Evolutionary conservation across 2,329 filamentous ascomycete species (phyloP).

Genomic region (Elsinoe necatrix): DNA sequence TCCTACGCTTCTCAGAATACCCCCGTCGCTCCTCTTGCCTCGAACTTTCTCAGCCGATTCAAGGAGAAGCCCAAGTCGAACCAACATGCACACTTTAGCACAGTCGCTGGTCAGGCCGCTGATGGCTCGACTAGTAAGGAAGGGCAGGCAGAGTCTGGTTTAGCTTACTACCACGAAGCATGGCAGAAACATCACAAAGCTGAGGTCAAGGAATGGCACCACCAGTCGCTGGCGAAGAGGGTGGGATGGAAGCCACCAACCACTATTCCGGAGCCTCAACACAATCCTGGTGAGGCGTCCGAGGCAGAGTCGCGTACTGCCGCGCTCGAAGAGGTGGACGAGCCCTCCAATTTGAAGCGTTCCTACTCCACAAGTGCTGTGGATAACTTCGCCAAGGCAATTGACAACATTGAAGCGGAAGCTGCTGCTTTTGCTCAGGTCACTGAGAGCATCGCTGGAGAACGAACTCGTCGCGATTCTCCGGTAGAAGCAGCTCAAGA

Average conservation of each 20-base stretch:
- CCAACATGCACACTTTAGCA: conserved; percentile 19
- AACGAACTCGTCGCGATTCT: conserved; percentile 54
- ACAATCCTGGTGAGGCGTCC: conserved; percentile 28
- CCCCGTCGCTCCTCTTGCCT: conserved; percentile 46
- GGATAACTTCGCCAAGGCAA: conserved; percentile 51
- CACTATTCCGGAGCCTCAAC: conserved; percentile 29
- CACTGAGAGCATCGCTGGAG: conserved; percentile 73
- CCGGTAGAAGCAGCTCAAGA: conserved; percentile 32
- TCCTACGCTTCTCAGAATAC: conserved; percentile 61
- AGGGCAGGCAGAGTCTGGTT: conserved; percentile 40
- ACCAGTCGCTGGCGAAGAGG: conserved; percentile 79
- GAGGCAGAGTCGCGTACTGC: conserved; percentile 25
- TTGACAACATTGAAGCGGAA: conserved; percentile 39
- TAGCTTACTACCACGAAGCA: conserved; percentile 88
- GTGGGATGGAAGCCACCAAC: conserved; percentile 73
- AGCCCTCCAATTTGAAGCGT: conserved; percentile 33
- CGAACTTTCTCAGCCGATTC: conserved; percentile 42
- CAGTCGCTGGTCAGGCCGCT: conserved; percentile 30
- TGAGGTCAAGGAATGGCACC: conserved; percentile 77
- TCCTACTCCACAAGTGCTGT: conserved; percentile 48
- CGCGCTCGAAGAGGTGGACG: conserved; percentile 30
- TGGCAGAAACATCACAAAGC: conserved; percentile 66
- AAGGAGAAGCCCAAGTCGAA: conserved; percentile 26
- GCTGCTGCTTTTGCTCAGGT: conserved; percentile 65
- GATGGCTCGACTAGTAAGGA: conserved; percentile 30